These are phyloP conservation scores for Mucor mucedo DNA, from an alignment of 371 early-diverging fungal species.

Conservation along the genomic window DNA sequence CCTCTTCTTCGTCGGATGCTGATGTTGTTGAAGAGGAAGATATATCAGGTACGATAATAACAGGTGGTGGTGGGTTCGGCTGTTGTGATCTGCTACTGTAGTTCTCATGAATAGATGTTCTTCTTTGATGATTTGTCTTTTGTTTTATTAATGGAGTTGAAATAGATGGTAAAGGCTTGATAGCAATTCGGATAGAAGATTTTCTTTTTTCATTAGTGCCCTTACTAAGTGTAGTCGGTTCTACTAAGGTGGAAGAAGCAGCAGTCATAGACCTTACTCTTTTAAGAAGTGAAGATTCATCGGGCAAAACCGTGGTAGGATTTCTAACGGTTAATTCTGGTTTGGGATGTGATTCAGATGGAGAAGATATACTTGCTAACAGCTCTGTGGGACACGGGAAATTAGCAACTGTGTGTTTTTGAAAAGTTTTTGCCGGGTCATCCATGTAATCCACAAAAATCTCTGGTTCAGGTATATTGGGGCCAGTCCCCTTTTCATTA, in stretches of 20 bases:
- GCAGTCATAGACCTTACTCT: neutral
- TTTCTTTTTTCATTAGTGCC: conserved; percentile 9
- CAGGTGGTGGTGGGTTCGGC: conserved; percentile 1
- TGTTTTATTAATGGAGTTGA: conserved; percentile 6
- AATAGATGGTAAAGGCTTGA: conserved; percentile 28
- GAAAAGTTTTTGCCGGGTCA: conserved; percentile 50
- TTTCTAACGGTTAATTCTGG: conserved; percentile 27
- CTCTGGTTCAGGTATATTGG: conserved; percentile 55
- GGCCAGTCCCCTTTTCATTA: conserved; percentile 76
- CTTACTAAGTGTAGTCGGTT: conserved; percentile 5
- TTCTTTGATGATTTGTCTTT: conserved; percentile 1
- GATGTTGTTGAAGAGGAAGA: conserved; percentile 10
- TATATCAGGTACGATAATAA: conserved; percentile 7
- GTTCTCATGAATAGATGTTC: neutral
- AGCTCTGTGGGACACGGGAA: conserved; percentile 26
- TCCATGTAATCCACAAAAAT: conserved; percentile 48
- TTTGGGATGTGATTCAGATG: conserved; percentile 4
- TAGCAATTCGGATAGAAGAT: conserved; percentile 16
- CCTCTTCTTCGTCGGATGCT: conserved; percentile 2
- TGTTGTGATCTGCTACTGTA: neutral
- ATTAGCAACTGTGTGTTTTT: conserved; percentile 41
- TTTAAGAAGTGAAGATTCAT: conserved; percentile 1
- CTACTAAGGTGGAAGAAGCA: neutral
- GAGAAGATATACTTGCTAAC: conserved; percentile 10
- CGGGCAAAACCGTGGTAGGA: neutral